phyloP scores from a whole-genome alignment of 805 yeast species.

The Wickerhamiella spandovensis region DNA sequence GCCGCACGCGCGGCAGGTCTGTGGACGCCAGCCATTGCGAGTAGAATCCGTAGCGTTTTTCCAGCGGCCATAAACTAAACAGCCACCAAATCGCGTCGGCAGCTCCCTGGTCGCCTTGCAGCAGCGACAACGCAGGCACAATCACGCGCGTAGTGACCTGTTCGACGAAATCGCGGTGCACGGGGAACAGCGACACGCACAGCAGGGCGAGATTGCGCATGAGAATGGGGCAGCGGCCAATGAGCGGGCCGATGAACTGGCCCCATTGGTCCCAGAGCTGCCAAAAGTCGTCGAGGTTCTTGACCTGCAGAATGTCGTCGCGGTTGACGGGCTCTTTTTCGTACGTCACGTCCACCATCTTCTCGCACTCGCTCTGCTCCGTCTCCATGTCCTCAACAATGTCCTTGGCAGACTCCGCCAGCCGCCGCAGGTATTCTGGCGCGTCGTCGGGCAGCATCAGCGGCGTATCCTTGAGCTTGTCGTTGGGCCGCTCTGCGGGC shows the following conservation, averaged over 20 bases:
- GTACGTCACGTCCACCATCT: background rate
- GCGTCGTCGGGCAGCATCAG: background rate
- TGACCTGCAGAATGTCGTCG: background rate
- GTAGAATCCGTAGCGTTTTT: constrained; percentile 60
- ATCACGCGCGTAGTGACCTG: constrained; percentile 25
- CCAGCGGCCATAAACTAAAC: constrained; percentile 40
- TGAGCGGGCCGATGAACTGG: constrained; percentile 35
- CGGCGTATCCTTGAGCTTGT: background rate
- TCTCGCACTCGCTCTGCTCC: background rate
- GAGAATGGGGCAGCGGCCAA: background rate
- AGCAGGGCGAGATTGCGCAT: background rate
- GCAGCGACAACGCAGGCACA: constrained; percentile 44
- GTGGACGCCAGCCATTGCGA: constrained; percentile 43
- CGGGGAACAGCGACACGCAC: background rate
- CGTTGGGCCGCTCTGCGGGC: background rate
- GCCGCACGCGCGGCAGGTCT: constrained; percentile 33
- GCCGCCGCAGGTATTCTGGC: background rate
- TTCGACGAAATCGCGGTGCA: background rate
- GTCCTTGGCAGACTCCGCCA: background rate
- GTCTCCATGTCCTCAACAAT: background rate
- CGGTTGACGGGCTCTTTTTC: background rate
- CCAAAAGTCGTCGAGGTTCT: background rate
- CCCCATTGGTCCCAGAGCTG: background rate
- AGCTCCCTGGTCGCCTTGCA: constrained; percentile 44
- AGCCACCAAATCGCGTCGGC: constrained; percentile 47